A percentile compares a stretch with the other conserved stretches of the same genome.
These are phyloP conservation scores for Phytophthora sp. DNA, from an alignment of 352 stramenopile species.

Conservation along the genomic window DNA sequence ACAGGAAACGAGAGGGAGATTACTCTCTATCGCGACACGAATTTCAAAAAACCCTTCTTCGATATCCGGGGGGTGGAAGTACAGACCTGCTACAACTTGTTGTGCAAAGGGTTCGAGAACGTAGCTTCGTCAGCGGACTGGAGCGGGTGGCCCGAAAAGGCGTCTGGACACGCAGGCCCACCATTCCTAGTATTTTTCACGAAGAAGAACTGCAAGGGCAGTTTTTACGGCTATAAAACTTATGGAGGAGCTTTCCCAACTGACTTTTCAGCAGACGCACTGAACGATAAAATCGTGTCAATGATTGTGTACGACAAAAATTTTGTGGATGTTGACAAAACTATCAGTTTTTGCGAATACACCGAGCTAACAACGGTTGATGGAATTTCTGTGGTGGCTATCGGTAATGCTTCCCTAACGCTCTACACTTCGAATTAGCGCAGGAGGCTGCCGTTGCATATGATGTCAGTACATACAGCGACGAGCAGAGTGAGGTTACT, in stretches of 20 bases:
- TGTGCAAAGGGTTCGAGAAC: not conserved
- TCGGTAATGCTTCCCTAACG: no score
- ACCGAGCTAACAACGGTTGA: not conserved
- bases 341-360: not conserved
- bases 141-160: not conserved
- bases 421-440: no score
- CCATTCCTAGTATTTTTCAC: not conserved
- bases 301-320: conserved; percentile 5
- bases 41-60: not conserved
- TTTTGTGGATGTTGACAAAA: not conserved
- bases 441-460: no score
- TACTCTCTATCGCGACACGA: not conserved
- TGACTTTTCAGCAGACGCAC: not conserved
- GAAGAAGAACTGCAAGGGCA: conserved; percentile 3
- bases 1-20: not conserved
- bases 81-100: conserved; percentile 1
- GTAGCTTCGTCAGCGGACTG: not conserved
- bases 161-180: not conserved
- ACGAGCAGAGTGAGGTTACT: no score
- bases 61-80: not conserved
- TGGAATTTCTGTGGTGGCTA: no score
- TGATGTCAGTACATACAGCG: no score
- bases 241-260: not conserved
- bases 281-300: not conserved
- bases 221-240: not conserved